A percentile compares a stretch with the other conserved stretches of the same genome.
phyloP scores from a whole-genome alignment of 139 green algal genomes.

The Astrephomene gubernaculifera region DNA sequence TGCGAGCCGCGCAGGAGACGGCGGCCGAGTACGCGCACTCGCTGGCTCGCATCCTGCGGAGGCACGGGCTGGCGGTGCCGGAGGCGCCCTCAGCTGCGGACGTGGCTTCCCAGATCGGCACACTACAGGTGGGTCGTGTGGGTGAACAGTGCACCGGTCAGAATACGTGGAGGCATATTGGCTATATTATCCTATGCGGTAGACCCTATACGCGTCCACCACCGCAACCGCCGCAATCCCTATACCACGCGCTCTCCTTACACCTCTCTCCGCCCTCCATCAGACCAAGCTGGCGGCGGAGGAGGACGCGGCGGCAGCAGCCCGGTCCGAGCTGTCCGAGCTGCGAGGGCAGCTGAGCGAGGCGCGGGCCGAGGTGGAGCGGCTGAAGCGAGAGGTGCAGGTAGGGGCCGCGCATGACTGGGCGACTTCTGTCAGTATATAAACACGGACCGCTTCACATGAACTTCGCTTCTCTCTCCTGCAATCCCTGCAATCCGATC shows the following conservation, averaged over 20 bases:
- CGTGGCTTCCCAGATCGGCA: slow-evolving; percentile 1
- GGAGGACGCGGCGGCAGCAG: background rate
- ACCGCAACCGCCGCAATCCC: too few relatives aligned
- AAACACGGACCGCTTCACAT: too few relatives aligned
- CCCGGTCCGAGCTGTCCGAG: background rate
- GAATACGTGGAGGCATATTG: too few relatives aligned
- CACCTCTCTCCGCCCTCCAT: too few relatives aligned
- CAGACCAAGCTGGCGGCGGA: slow-evolving; percentile 20
- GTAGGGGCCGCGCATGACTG: too few relatives aligned
- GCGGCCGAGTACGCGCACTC: slow-evolving; percentile 4
- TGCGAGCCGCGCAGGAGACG: background rate
- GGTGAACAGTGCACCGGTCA: too few relatives aligned
- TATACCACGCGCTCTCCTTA: too few relatives aligned
- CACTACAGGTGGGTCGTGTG: slow-evolving; percentile 16
- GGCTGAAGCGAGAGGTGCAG: background rate
- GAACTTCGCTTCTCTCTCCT: too few relatives aligned
- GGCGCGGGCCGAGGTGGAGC: background rate
- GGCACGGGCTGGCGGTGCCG: slow-evolving; percentile 1
- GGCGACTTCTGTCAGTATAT: too few relatives aligned
- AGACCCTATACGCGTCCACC: too few relatives aligned
- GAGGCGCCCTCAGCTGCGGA: background rate
- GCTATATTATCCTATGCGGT: too few relatives aligned
- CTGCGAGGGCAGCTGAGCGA: slow-evolving; percentile 8
- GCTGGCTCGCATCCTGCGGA: slow-evolving; percentile 2
- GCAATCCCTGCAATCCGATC: too few relatives aligned